Evolutionary conservation across 139 green algal genomes (phyloP), one percentile per base, ranked within the genome.

Genomic region (Edaphochlamys debaryana): DNA sequence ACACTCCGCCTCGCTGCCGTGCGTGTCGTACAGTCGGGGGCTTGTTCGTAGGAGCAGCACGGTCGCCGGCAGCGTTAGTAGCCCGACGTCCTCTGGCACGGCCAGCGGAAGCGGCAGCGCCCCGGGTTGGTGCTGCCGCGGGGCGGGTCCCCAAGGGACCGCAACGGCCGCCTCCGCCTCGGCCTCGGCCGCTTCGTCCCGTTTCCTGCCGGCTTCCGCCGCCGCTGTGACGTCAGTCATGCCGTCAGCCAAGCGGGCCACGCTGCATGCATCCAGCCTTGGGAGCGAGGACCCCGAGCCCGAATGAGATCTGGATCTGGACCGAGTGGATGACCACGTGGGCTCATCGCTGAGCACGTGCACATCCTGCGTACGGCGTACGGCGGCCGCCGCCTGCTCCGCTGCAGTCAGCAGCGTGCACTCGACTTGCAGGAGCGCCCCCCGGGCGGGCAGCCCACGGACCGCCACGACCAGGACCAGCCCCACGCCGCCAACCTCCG

Each of bases 401-500:
- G n/a, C n/a, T n/a, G n/a, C n/a, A n/a, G n/a, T n/a, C n/a, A n/a
- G n/a, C n/a, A n/a, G n/a, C n/a, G n/a, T n/a, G 7, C 56, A 37
- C 62, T 82, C 75, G 19, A 82, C 60, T n/a, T 72, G 75, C 40
- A 82, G 75, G n/a, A 82, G 60, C 17, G 41, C 75, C 19, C 60
- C 27, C n/a, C 29, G 5, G 8, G 19, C 1, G 27, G 75, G 60
- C 41, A 72, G 38, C 0, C 8, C 32, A 1, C 15, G 7, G 7
- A 79, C 52, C 36, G 13, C 6, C 19, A 79, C 4, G 5, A 79
- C 41, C 50, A 80, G 38, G 13, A 80, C 60, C 58, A 70, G 45
- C 0, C 74, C 56, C 3, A 36, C 36, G 6, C 4, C 2, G 22
- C 27, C 72, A 0, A 45, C 72, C 27, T 36, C 34, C n/a, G n/a